These are phyloP conservation scores for Colletotrichum godetiae DNA, from an alignment of 2,329 filamentous ascomycete species.

Conservation along the genomic window DNA sequence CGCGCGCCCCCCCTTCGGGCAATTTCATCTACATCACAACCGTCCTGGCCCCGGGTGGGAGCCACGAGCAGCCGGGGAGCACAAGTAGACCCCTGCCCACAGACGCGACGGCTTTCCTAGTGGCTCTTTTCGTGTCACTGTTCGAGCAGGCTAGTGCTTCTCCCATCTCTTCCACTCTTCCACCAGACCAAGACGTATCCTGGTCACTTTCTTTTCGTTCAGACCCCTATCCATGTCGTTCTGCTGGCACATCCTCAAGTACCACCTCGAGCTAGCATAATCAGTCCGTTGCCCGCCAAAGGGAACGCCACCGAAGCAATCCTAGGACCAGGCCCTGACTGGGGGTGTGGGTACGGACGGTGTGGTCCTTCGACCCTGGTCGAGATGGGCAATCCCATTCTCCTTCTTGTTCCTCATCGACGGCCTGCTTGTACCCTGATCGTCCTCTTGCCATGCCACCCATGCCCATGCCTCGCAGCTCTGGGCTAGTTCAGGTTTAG, in stretches of 20 bases:
- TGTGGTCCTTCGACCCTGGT: conserved; percentile 32
- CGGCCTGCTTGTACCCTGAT: conserved; percentile 40
- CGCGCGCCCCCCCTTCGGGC: conserved; percentile 49
- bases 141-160: conserved; percentile 40
- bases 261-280: conserved; percentile 35
- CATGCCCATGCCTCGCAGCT: conserved; percentile 51
- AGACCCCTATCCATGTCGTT: conserved; percentile 48
- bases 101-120: conserved; percentile 37
- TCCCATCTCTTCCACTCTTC: conserved; percentile 44
- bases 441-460: conserved; percentile 46
- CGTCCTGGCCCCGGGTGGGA: conserved; percentile 44
- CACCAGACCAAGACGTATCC: conserved; percentile 27
- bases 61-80: conserved; percentile 33
- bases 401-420: conserved; percentile 30
- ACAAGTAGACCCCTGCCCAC: conserved; percentile 38
- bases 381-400: conserved; percentile 30
- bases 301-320: conserved; percentile 39
- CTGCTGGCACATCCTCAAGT: conserved; percentile 29
- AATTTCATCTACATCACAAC: conserved; percentile 57
- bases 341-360: conserved; percentile 33
- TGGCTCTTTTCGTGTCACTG: conserved; percentile 42
- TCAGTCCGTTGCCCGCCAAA: conserved; percentile 35
- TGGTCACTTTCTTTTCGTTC: conserved; percentile 23
- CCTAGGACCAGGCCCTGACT: conserved; percentile 31
- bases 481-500: conserved; percentile 52